Percentiles rank a stretch among this genome's conserved stretches.
These are phyloP conservation scores for Lobulomyces angularis DNA, from an alignment of 192 early-diverging fungal species.

Conservation along the genomic window DNA sequence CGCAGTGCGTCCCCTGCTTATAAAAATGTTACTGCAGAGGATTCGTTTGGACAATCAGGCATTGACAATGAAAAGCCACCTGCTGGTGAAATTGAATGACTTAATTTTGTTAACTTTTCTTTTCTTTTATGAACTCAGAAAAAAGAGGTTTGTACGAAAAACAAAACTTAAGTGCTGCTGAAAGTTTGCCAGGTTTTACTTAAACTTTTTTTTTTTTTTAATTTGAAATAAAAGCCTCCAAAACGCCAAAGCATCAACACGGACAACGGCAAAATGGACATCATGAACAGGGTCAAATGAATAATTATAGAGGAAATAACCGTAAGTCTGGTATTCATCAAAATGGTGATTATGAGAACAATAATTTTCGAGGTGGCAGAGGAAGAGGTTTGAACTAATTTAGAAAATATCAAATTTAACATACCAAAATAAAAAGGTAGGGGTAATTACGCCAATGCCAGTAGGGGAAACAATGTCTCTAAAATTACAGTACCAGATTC, in stretches of 20 bases:
- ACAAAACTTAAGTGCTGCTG: no score
- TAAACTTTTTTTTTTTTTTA: conserved; percentile 1
- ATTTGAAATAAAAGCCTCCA: background rate
- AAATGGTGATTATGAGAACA: conserved; percentile 32
- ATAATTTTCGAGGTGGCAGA: conserved; percentile 14
- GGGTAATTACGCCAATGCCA: conserved; percentile 22
- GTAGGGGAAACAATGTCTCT: conserved; percentile 10
- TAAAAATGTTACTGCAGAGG: no score
- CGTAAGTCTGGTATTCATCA: conserved; percentile 40
- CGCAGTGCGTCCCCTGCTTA: no score
- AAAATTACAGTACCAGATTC: conserved; percentile 54
- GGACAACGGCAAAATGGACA: background rate
- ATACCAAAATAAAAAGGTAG: no score
- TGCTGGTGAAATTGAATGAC: no score
- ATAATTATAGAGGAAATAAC: conserved; percentile 9
- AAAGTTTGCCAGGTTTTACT: no score
- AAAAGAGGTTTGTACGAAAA: no score
- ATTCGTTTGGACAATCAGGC: no score
- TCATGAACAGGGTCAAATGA: background rate
- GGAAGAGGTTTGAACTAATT: conserved; percentile 23
- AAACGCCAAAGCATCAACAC: background rate
- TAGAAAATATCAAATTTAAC: conserved; percentile 8
- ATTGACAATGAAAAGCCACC: no score
- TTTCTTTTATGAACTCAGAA: no score
- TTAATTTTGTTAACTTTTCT: no score